Base-by-base conservation (phyloP, 352 stramenopile species). In the Globisporangium apiculatum region DNA sequence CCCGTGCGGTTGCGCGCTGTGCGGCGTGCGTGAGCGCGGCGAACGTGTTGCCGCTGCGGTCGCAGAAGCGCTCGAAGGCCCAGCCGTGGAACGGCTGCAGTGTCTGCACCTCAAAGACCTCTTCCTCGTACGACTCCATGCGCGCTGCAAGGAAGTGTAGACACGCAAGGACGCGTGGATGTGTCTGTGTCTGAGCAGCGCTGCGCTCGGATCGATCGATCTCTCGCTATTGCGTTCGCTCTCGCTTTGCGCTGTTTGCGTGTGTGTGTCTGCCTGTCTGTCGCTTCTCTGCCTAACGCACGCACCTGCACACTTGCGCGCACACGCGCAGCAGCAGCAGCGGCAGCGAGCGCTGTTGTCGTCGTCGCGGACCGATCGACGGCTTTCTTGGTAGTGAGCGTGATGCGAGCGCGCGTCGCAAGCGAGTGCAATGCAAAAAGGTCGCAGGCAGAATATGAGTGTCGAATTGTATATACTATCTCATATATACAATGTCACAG, bases 51-150 rank as follows among this genome's bases (percentile, higher is more conserved):
- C 83, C 83, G 31, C 72, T 89, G 61, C 81, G 80, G 65, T 93
- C 83, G 45, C 78, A 89, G 61, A 91, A 89, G 54, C 83, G 80
- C 64, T 93, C 83, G 51, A 86, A 83, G 37, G 73, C 59, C 83
- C 83, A 93, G 12, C 80, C 80, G 53, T 87, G 75, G 63, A 93
- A 95, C 35, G 85, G 85, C 65, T 92, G 81, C 61, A 91, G 71
- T 45, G 71, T 70, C 65, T 95, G 83, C 67, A 95, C 79, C 59
- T 95, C 85, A 58, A 91, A 95, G 17, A 79, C 83, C 60, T 95
- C 85, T 54, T 95, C 85, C 18, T 90, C 72, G 15, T 82, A 75
- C 17, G 76, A 79, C 66, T 89, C 73, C 71, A 93, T 87, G 24
- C n/a, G 15, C 31, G 17, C 24, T 31, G 24, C 24, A 3, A 31